Conservation (phyloP, 2,329 filamentous ascomycete species). For the Geosmithia morbida region DNA sequence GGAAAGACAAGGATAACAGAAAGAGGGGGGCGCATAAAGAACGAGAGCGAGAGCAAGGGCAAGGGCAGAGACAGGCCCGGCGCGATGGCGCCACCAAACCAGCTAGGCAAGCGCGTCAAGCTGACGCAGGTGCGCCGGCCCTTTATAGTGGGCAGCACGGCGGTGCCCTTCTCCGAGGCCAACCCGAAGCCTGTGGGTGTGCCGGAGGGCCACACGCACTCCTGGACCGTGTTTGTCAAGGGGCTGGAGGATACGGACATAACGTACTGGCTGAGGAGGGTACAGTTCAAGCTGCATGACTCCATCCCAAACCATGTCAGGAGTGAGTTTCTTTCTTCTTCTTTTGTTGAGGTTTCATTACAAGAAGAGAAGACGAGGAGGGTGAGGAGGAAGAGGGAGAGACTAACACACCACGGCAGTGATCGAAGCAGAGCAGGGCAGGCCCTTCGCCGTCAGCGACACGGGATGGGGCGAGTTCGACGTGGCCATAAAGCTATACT, state of each 20-base stretch:
- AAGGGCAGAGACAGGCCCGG: background rate
- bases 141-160: constrained; percentile 67
- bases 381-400: background rate
- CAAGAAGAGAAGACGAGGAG: background rate
- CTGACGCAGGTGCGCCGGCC: constrained; percentile 49
- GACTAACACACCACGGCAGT: constrained; percentile 21
- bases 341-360: background rate
- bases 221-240: constrained; percentile 89
- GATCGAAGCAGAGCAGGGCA: constrained; percentile 55
- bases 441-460: constrained; percentile 71
- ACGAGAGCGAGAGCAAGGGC: background rate
- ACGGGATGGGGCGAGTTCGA: constrained; percentile 98
- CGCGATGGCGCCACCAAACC: constrained; percentile 43
- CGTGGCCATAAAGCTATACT: constrained; percentile 90
- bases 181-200: constrained; percentile 65
- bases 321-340: constrained; percentile 30
- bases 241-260: constrained; percentile 83
- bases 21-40: no score
- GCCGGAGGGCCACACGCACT: constrained; percentile 87
- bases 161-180: constrained; percentile 63
- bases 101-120: constrained; percentile 48
- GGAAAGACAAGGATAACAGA: no score
- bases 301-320: constrained; percentile 86
- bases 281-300: constrained; percentile 97
- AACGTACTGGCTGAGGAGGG: constrained; percentile 89